Evolutionary conservation across 129 eudicot species (phyloP).

Genomic region (Saposhnikovia divaricata): DNA sequence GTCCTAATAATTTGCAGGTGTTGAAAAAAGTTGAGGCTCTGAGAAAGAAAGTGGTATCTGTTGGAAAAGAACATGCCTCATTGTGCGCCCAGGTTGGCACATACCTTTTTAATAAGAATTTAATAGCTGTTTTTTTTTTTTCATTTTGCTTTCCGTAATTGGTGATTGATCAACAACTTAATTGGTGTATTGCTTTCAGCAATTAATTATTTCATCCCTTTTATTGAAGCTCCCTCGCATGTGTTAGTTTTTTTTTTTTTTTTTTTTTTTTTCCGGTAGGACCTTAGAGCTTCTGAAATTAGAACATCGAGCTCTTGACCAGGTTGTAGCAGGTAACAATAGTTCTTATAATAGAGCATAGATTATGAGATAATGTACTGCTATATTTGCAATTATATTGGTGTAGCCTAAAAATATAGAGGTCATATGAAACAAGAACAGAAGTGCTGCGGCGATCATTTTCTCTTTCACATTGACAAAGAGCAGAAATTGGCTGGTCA

Average conservation of each 20-base stretch:
- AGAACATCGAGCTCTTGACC: not conserved
- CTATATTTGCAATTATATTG: not conserved
- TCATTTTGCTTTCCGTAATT: not conserved
- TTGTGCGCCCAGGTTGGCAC: constrained; percentile 80
- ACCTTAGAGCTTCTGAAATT: not conserved
- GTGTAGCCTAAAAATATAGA: not conserved
- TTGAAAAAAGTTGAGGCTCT: constrained; percentile 67
- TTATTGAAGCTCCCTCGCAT: not conserved
- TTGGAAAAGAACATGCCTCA: constrained; percentile 92
- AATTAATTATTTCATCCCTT: not conserved
- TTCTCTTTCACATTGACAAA: not conserved
- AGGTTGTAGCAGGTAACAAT: not conserved
- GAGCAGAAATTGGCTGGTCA: not conserved
- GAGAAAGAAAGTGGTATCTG: constrained; percentile 72
- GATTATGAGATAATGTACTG: not conserved
- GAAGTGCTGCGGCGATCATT: not conserved
- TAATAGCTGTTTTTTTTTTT: not conserved
- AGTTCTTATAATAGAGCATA: not conserved
- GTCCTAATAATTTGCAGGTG: constrained; percentile 44
- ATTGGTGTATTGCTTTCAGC: no score
- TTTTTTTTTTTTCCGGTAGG: no score
- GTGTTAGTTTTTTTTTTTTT: not conserved
- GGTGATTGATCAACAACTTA: not conserved
- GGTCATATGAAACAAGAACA: not conserved
- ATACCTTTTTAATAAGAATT: not conserved